phyloP scores from a whole-genome alignment of 176 grass and related monocot genomes.

The Raddia guianensis region DNA sequence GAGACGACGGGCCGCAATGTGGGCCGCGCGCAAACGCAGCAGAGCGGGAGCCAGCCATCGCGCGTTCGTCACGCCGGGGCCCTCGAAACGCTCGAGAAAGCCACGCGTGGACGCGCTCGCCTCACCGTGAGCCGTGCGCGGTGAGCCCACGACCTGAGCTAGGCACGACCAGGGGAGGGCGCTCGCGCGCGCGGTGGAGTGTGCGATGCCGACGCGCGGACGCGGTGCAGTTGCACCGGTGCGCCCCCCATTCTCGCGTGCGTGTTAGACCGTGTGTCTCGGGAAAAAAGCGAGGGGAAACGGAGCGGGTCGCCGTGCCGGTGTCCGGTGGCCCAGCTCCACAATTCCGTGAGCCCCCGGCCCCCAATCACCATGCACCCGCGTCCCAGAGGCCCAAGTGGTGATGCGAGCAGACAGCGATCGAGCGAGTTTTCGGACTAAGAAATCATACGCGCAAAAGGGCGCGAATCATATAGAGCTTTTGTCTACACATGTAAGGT shows the following conservation, averaged over 20 bases:
- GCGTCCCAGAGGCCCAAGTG: background rate
- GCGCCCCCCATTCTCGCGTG: constrained; percentile 12
- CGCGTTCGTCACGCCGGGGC: constrained; percentile 28
- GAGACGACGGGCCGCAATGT: background rate
- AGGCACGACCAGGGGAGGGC: background rate
- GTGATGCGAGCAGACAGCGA: constrained; percentile 13
- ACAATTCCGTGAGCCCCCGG: constrained; percentile 10
- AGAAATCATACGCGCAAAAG: background rate
- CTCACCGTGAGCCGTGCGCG: background rate
- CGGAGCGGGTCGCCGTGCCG: no score
- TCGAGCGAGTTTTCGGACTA: background rate
- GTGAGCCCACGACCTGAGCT: no score
- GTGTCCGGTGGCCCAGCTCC: background rate
- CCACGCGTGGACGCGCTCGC: background rate
- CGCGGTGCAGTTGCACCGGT: background rate
- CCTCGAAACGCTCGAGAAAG: background rate
- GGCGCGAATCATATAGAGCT: constrained; percentile 29
- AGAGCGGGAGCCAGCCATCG: constrained; percentile 8
- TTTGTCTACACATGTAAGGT: constrained; percentile 29
- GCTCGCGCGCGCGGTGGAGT: background rate
- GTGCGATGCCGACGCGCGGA: no score
- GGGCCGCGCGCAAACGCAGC: constrained; percentile 34
- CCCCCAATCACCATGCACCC: background rate
- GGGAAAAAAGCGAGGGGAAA: background rate
- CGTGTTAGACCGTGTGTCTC: constrained; percentile 12